phyloP scores from a whole-genome alignment of 2,329 filamentous ascomycete species.

The Talaromyces sp. region DNA sequence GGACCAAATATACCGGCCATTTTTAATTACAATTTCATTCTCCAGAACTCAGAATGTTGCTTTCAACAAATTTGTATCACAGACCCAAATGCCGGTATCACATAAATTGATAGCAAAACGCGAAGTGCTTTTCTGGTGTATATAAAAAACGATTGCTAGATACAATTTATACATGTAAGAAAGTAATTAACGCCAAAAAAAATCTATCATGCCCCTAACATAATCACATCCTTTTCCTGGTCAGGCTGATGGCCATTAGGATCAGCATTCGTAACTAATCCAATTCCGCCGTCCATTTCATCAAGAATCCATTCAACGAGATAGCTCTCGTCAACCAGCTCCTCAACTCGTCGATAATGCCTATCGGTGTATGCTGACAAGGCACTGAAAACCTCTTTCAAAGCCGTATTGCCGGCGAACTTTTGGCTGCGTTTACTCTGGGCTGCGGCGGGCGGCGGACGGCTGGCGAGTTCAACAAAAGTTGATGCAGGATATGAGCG shows the following conservation, averaged over 20 bases:
- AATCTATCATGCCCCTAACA: slow-evolving; percentile 28
- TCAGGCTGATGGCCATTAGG: slow-evolving; percentile 16
- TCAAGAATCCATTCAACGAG: slow-evolving; percentile 86
- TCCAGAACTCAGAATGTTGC: not conserved
- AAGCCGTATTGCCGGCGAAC: slow-evolving; percentile 43
- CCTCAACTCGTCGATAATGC: slow-evolving; percentile 84
- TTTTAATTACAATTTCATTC: not conserved
- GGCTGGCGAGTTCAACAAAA: slow-evolving; percentile 61
- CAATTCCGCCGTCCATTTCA: slow-evolving; percentile 75
- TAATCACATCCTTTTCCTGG: slow-evolving; percentile 34
- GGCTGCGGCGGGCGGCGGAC: slow-evolving; percentile 9
- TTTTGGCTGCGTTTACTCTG: slow-evolving; percentile 16
- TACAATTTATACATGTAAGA: slow-evolving; percentile 5
- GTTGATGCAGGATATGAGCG: slow-evolving; percentile 73
- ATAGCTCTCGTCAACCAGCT: slow-evolving; percentile 89
- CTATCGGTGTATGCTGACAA: slow-evolving; percentile 85
- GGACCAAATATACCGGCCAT: not conserved
- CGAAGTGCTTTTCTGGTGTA: not conserved
- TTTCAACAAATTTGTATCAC: not conserved
- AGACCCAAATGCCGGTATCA: not conserved
- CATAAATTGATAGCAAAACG: not conserved
- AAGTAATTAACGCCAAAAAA: not conserved
- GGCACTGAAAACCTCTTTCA: slow-evolving; percentile 83
- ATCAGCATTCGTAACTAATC: slow-evolving; percentile 21
- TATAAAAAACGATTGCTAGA: not conserved